Evolutionary conservation across 345 rosid species (phyloP), one percentile per base, ranked within the genome.

Genomic region (Garcia nutans): DNA sequence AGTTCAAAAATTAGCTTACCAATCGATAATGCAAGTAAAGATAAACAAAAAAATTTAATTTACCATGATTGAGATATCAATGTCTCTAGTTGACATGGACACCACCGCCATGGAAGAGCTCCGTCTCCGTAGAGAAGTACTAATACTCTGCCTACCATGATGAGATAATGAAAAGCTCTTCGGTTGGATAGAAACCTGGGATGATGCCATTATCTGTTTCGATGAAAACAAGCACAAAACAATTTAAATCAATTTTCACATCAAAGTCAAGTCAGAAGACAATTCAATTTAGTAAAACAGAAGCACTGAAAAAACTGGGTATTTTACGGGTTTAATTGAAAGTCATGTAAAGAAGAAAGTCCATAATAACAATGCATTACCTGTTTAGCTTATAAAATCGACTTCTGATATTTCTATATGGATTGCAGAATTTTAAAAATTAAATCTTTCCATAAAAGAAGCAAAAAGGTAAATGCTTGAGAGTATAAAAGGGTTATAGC

Each of bases 11-110:
- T 22, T 8, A 74, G 12, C 2, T 9, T 26, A 20, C 12, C 10
- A 62, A 41, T 31, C 11, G 28, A 66, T 19, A 23, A 37, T 7
- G 10, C 42, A 50, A 31, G 13, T 6, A 3, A 0, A 45, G 4
- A 17, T 0, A 50, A 5, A 16, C 2, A 16, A 37, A 2, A 24
- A 42, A 56, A 13, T 9, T 6, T 16, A 31, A 13, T 37, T 11
- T 78, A 78, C 81, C 66, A 78, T 65, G 44, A 78, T 72, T 16
- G 80, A 66, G 55, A 66, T 47, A 33, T 55, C 68, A 58, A 65
- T 15, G 16, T 23, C n/a, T 33, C 31, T 23, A 70, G 87, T 52
- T 17, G 85, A 71, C 88, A 86, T 75, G 1, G 88, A 81, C 76
- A 79, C 65, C 19, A 74, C 80, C 26, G 65, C 67, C 17, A 69